A percentile compares a stretch with the other conserved stretches of the same genome.
phyloP scores from a whole-genome alignment of 2,329 filamentous ascomycete species.

The Aspergillus flavus region DNA sequence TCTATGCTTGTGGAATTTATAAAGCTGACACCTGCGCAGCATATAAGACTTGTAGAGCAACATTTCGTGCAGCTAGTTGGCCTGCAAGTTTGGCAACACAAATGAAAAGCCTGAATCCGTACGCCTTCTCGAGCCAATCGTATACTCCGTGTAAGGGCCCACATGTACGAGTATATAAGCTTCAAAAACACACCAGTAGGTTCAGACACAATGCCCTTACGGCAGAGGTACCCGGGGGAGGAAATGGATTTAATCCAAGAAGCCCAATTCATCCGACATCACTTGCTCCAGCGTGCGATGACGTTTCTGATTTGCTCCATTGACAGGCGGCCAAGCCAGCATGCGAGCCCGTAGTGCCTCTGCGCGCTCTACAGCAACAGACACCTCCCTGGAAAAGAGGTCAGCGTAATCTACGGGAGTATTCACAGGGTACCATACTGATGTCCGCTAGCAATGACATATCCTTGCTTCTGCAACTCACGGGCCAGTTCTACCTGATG shows the following conservation, averaged over 20 bases:
- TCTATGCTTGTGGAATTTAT: background rate
- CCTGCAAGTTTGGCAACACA: background rate
- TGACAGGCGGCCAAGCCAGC: slow-evolving; percentile 54
- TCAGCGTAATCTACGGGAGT: slow-evolving; percentile 1
- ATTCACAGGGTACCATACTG: slow-evolving; percentile 52
- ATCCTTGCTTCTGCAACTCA: slow-evolving; percentile 72
- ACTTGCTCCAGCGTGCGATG: slow-evolving; percentile 52
- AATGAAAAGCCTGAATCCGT: background rate
- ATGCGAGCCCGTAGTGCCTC: slow-evolving; percentile 49
- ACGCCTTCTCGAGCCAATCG: background rate
- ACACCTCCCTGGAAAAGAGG: slow-evolving; percentile 47
- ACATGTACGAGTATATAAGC: background rate
- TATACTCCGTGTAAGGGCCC: background rate
- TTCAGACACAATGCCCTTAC: background rate
- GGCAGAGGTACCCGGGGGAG: background rate
- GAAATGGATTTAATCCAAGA: slow-evolving; percentile 47
- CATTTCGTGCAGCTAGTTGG: background rate
- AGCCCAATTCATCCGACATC: slow-evolving; percentile 62
- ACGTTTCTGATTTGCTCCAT: slow-evolving; percentile 46
- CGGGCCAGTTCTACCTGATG: slow-evolving; percentile 87
- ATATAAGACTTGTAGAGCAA: background rate
- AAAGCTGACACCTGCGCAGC: background rate
- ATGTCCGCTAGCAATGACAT: slow-evolving; percentile 71
- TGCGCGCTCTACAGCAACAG: slow-evolving; percentile 50
- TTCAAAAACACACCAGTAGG: background rate